Evolutionary conservation across 2,329 filamentous ascomycete species (phyloP).

Genomic region (Beauveria sp.): DNA sequence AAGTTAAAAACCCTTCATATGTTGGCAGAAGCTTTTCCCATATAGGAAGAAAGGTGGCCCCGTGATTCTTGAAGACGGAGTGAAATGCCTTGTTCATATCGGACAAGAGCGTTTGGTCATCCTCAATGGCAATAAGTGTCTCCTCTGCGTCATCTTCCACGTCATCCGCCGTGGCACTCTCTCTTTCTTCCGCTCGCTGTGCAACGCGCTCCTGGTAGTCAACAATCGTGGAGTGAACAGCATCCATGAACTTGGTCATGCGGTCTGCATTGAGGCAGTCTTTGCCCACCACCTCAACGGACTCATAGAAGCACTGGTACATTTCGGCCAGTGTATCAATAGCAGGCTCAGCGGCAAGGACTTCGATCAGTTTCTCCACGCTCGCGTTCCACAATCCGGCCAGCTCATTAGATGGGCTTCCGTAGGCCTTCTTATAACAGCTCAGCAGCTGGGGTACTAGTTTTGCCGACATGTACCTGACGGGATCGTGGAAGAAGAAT

Average conservation of each 20-base stretch:
- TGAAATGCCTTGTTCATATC: constrained; percentile 99
- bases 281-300: constrained; percentile 85
- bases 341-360: constrained; percentile 85
- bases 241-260: constrained; percentile 82
- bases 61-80: constrained; percentile 96
- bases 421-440: constrained; percentile 88
- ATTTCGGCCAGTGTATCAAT: constrained; percentile 96
- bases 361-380: constrained; percentile 85
- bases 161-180: constrained; percentile 66
- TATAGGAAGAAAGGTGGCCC: constrained; percentile 69
- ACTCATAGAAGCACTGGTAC: constrained; percentile 99
- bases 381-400: constrained; percentile 77
- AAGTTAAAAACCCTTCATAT: constrained; percentile 78
- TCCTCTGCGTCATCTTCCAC: constrained; percentile 87
- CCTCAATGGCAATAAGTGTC: constrained; percentile 82
- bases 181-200: constrained; percentile 75
- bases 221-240: constrained; percentile 75
- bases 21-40: constrained; percentile 83
- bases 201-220: constrained; percentile 88
- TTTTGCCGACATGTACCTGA: constrained; percentile 89
- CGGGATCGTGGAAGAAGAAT: constrained; percentile 99
- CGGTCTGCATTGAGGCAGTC: constrained; percentile 70
- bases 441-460: constrained; percentile 88
- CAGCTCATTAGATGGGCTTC: constrained; percentile 70
- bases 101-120: constrained; percentile 90